Percentiles rank a stretch among this genome's conserved stretches.
Conservation (phyloP, 139 green algal genomes). For the Nannochloris sp. region DNA sequence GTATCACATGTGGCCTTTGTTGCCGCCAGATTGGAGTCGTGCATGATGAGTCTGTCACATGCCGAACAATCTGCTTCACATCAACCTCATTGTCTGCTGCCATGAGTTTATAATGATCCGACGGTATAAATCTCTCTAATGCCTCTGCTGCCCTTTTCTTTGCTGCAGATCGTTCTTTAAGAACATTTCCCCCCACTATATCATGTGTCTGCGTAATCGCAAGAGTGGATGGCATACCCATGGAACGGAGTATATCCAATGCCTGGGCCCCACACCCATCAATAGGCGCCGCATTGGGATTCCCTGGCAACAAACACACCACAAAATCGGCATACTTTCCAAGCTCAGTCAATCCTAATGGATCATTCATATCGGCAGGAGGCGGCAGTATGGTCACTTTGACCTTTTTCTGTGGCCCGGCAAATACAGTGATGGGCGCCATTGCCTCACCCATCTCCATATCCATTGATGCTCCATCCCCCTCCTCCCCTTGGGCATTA, state of each 20-base stretch:
- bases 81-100: constrained; percentile 39
- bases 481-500: neutral
- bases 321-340: constrained; percentile 43
- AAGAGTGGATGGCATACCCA: constrained; percentile 61
- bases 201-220: constrained; percentile 32
- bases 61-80: constrained; percentile 51
- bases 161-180: constrained; percentile 65
- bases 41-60: constrained; percentile 43
- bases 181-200: neutral
- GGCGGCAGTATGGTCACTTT: constrained; percentile 63
- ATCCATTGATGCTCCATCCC: neutral
- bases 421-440: constrained; percentile 23
- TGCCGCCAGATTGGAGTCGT: constrained; percentile 57
- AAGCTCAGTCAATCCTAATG: constrained; percentile 54
- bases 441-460: neutral
- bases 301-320: constrained; percentile 48
- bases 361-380: constrained; percentile 35
- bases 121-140: constrained; percentile 29
- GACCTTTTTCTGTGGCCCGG: constrained; percentile 22
- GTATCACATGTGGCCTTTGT: constrained; percentile 57
- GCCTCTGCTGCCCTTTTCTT: constrained; percentile 61
- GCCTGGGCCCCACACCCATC: constrained; percentile 41
- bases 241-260: constrained; percentile 51
- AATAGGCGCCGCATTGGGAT: constrained; percentile 20
- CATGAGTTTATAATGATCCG: constrained; percentile 42